A percentile compares a stretch with the other conserved stretches of the same genome.
Conservation (phyloP, 306 rosid genomes). For the Ormosia emarginata region DNA sequence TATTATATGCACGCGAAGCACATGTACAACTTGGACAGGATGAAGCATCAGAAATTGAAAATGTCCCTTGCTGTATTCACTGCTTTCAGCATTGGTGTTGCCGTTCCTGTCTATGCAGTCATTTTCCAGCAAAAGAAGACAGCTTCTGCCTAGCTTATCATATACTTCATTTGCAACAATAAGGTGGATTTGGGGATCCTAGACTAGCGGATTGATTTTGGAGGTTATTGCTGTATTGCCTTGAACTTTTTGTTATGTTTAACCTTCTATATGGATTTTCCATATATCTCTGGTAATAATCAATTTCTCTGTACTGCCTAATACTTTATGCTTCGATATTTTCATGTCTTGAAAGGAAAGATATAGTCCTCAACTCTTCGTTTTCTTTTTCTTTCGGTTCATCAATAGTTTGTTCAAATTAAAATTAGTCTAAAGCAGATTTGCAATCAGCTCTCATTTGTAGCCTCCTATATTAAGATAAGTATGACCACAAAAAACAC, state of each 20-base stretch:
- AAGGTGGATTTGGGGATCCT: slow-evolving; percentile 20
- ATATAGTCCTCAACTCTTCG: no score
- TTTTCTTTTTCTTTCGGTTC: background rate
- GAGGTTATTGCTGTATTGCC: background rate
- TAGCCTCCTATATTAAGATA: background rate
- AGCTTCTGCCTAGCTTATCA: slow-evolving; percentile 36
- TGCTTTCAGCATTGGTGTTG: slow-evolving; percentile 53
- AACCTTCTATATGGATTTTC: slow-evolving; percentile 29
- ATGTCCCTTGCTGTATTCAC: slow-evolving; percentile 49
- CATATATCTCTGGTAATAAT: slow-evolving; percentile 32
- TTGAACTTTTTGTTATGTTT: slow-evolving; percentile 23
- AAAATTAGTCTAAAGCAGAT: background rate
- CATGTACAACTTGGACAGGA: slow-evolving; percentile 55
- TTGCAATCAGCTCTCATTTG: background rate
- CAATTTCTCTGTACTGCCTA: slow-evolving; percentile 2
- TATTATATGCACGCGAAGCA: slow-evolving; percentile 43
- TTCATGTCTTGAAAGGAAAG: no score
- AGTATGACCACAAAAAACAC: background rate
- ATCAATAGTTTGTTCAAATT: background rate
- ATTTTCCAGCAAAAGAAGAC: slow-evolving; percentile 57
- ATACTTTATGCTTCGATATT: background rate
- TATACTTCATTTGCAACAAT: slow-evolving; percentile 3
- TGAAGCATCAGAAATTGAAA: slow-evolving; percentile 43
- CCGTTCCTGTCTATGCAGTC: slow-evolving; percentile 47
- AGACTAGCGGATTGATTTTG: slow-evolving; percentile 17